These are phyloP conservation scores for Saccharomyces pastorianus DNA, from an alignment of 1,139 yeast genomes.

Conservation along the genomic window DNA sequence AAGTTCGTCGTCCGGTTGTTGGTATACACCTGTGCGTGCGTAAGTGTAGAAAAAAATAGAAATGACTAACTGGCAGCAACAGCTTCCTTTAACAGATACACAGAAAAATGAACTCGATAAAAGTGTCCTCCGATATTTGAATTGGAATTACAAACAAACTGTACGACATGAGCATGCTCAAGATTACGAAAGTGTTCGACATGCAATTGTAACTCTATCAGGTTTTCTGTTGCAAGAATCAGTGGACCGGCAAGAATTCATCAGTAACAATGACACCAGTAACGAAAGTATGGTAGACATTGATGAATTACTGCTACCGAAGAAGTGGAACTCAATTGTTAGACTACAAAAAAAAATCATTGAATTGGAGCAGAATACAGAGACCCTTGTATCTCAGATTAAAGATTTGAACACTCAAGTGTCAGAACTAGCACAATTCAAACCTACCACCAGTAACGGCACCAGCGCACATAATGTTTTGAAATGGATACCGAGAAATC, in stretches of 20 bases:
- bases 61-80: conserved; percentile 1
- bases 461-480: conserved; percentile 33
- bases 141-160: conserved; percentile 7
- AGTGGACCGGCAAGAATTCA: neutral
- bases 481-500: conserved; percentile 59
- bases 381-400: neutral
- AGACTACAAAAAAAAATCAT: conserved; percentile 69
- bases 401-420: conserved; percentile 12
- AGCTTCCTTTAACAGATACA: conserved; percentile 36
- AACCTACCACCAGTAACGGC: conserved; percentile 26
- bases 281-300: conserved; percentile 14
- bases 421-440: conserved; percentile 14
- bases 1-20: neutral
- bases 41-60: neutral
- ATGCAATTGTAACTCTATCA: conserved; percentile 3
- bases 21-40: neutral
- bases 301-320: conserved; percentile 44
- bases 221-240: neutral
- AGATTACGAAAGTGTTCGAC: conserved; percentile 7
- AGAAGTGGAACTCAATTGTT: conserved; percentile 84
- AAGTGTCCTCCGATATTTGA: conserved; percentile 46
- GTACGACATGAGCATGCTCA: neutral
- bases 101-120: conserved; percentile 49
- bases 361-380: conserved; percentile 39
- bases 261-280: neutral